Evolutionary conservation across 2,329 filamentous ascomycete genomes (phyloP).

Genomic region (Cyphellophora europaea): DNA sequence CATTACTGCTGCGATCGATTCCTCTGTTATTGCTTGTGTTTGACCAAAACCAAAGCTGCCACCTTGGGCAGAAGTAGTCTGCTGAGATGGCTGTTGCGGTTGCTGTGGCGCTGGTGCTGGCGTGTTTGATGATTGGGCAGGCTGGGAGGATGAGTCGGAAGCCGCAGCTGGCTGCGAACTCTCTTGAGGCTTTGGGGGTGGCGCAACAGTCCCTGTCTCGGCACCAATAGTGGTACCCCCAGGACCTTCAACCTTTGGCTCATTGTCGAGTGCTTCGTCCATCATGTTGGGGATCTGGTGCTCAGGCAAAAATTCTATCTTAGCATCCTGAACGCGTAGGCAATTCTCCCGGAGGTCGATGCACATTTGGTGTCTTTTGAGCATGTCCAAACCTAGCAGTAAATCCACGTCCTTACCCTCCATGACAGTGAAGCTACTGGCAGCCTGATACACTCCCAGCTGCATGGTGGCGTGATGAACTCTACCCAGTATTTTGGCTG

Average conservation of each 20-base stretch:
- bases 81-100: slow-evolving; percentile 17
- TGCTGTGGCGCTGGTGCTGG: slow-evolving; percentile 20
- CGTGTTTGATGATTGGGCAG: slow-evolving; percentile 12
- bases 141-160: slow-evolving; percentile 13
- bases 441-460: slow-evolving; percentile 76
- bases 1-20: slow-evolving; percentile 66
- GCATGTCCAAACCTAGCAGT: slow-evolving; percentile 87
- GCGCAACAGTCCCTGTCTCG: slow-evolving; percentile 57
- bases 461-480: slow-evolving; percentile 94
- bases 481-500: slow-evolving; percentile 85
- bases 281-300: slow-evolving; percentile 83
- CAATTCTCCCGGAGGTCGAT: slow-evolving; percentile 81
- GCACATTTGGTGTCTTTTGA: slow-evolving; percentile 87
- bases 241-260: slow-evolving; percentile 76
- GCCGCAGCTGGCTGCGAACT: slow-evolving; percentile 12
- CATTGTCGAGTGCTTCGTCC: slow-evolving; percentile 59
- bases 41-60: slow-evolving; percentile 12
- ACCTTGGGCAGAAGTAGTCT: slow-evolving; percentile 10
- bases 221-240: slow-evolving; percentile 84
- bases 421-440: slow-evolving; percentile 98
- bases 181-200: slow-evolving; percentile 7
- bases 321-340: slow-evolving; percentile 77
- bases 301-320: slow-evolving; percentile 84
- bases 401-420: slow-evolving; percentile 95
- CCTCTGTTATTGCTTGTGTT: slow-evolving; percentile 40